A percentile compares a stretch with the other conserved stretches of the same genome.
These are phyloP conservation scores for Colletotrichum gloeosporioides DNA, from an alignment of 2,329 filamentous ascomycete genomes.

Conservation along the genomic window DNA sequence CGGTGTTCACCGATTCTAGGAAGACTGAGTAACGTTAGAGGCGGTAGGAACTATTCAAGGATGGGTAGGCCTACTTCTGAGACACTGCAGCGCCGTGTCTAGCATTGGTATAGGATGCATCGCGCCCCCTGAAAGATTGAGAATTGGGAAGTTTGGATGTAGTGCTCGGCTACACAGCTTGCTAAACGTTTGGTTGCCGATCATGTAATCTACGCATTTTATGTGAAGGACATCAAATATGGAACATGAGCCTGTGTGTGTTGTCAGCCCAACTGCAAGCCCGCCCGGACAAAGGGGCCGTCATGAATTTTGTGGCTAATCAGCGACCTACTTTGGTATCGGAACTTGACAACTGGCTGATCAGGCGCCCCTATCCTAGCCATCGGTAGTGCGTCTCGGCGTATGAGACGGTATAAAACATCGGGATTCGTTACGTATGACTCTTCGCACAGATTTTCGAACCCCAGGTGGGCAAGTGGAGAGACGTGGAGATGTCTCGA, in stretches of 20 bases:
- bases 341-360: not conserved
- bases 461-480: not conserved
- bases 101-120: not conserved
- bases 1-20: not conserved
- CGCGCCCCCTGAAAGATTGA: not conserved
- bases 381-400: not conserved
- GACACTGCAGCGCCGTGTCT: not conserved
- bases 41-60: accelerated
- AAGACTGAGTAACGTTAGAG: not conserved
- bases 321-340: not conserved
- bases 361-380: not conserved
- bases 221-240: not conserved
- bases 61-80: not conserved
- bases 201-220: not conserved
- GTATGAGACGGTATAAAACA: not conserved
- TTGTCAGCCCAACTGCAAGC: not conserved
- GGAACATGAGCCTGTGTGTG: accelerated
- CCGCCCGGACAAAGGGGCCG: not conserved
- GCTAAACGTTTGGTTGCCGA: not conserved
- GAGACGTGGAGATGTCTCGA: not conserved
- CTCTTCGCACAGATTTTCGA: not conserved
- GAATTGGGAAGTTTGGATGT: not conserved
- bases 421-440: not conserved
- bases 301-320: not conserved
- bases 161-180: not conserved